phyloP scores from a whole-genome alignment of 352 stramenopile genomes.

The Pythium guiyangense region DNA sequence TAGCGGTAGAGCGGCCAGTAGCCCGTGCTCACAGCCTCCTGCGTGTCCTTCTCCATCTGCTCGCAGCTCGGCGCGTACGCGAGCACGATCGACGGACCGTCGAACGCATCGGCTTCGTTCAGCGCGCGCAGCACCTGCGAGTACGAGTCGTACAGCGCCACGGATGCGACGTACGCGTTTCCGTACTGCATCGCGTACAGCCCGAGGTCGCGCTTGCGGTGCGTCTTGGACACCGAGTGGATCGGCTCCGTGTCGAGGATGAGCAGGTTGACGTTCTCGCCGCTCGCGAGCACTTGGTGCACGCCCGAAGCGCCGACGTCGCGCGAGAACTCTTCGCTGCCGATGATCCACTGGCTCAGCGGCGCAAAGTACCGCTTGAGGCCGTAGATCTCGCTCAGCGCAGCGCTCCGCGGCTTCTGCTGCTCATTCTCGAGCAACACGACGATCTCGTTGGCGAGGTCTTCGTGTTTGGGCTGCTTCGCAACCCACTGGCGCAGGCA shows the following conservation, averaged over 20 bases:
- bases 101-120: slow-evolving; percentile 87
- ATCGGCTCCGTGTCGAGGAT: slow-evolving; percentile 77
- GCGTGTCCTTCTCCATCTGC: slow-evolving; percentile 85
- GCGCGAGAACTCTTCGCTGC: slow-evolving; percentile 70
- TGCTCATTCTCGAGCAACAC: slow-evolving; percentile 65
- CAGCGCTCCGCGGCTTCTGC: slow-evolving; percentile 20
- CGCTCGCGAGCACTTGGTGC: slow-evolving; percentile 67
- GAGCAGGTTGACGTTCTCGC: slow-evolving; percentile 73
- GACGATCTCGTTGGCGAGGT: slow-evolving; percentile 55
- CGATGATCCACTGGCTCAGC: slow-evolving; percentile 79
- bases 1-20: slow-evolving; percentile 94
- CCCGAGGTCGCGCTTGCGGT: slow-evolving; percentile 89
- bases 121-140: slow-evolving; percentile 85
- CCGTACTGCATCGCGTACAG: slow-evolving; percentile 93
- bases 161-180: slow-evolving; percentile 90
- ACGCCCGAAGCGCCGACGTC: slow-evolving; percentile 66
- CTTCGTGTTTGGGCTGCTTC: slow-evolving; percentile 52
- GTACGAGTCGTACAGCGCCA: slow-evolving; percentile 88
- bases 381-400: slow-evolving; percentile 41
- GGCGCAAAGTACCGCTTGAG: slow-evolving; percentile 58
- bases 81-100: slow-evolving; percentile 89
- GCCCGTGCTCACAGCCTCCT: slow-evolving; percentile 79
- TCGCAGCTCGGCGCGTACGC: slow-evolving; percentile 83
- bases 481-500: slow-evolving; percentile 41
- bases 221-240: slow-evolving; percentile 49